A percentile compares a stretch with the other conserved stretches of the same genome.
Evolutionary conservation across 1,139 yeast species (phyloP).

Genomic region (Yueomyces sp.): DNA sequence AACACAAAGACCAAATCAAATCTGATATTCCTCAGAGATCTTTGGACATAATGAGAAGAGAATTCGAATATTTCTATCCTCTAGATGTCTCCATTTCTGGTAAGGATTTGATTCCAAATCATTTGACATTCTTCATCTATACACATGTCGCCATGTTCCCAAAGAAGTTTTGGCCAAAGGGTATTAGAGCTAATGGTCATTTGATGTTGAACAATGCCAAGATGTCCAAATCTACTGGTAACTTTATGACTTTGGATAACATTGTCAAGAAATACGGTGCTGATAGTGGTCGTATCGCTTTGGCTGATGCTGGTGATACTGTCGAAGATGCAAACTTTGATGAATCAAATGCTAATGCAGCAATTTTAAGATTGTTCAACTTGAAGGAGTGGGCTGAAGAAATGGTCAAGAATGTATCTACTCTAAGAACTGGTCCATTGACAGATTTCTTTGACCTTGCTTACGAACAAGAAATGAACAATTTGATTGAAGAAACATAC

Average conservation of each 20-base stretch:
- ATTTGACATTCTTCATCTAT: slow-evolving; percentile 89
- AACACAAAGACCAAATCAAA: slow-evolving; percentile 48
- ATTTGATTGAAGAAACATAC: slow-evolving; percentile 59
- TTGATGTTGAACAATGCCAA: slow-evolving; percentile 89
- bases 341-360: slow-evolving; percentile 93
- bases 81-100: slow-evolving; percentile 86
- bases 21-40: slow-evolving; percentile 56
- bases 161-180: slow-evolving; percentile 82
- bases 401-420: slow-evolving; percentile 36
- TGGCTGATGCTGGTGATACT: slow-evolving; percentile 97
- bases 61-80: slow-evolving; percentile 92
- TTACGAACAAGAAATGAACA: slow-evolving; percentile 89
- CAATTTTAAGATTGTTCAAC: slow-evolving; percentile 83
- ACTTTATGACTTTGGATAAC: slow-evolving; percentile 84
- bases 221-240: slow-evolving; percentile 97
- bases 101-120: slow-evolving; percentile 95
- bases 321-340: slow-evolving; percentile 97
- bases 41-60: slow-evolving; percentile 70
- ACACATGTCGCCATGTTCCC: slow-evolving; percentile 90
- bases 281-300: slow-evolving; percentile 92
- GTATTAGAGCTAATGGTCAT: slow-evolving; percentile 93
- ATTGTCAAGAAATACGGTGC: slow-evolving; percentile 87
- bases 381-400: slow-evolving; percentile 95
- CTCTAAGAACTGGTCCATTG: slow-evolving; percentile 56
- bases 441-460: slow-evolving; percentile 71